Evolutionary conservation across 495 filamentous ascomycete species (phyloP).

Genomic region (Neurospora intermedia): DNA sequence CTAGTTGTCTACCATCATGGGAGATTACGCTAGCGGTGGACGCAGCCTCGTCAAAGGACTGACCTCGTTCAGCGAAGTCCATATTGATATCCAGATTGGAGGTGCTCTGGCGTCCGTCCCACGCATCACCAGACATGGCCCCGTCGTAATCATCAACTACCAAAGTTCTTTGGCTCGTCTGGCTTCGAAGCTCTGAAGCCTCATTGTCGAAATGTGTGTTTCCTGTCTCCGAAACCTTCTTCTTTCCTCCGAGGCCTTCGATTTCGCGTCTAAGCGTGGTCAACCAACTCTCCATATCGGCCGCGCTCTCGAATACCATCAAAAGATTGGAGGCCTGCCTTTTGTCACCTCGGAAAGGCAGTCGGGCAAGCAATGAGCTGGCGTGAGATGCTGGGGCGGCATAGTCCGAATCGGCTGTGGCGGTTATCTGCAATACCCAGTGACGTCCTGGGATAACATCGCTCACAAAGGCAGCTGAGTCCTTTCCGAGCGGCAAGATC

Average conservation of each 20-base stretch:
- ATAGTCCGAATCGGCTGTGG: slow-evolving; percentile 54
- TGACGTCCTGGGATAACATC: slow-evolving; percentile 88
- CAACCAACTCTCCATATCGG: slow-evolving; percentile 82
- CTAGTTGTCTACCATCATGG: slow-evolving; percentile 38
- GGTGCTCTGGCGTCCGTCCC: slow-evolving; percentile 14
- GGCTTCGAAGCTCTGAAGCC: slow-evolving; percentile 29
- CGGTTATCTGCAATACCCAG: slow-evolving; percentile 87
- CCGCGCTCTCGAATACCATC: slow-evolving; percentile 68
- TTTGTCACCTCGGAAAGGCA: slow-evolving; percentile 58
- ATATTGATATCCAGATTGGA: slow-evolving; percentile 11
- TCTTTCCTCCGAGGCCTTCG: slow-evolving; percentile 57
- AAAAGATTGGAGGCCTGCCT: slow-evolving; percentile 58
- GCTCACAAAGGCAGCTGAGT: slow-evolving; percentile 87
- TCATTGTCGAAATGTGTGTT: slow-evolving; percentile 29
- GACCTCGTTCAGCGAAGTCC: slow-evolving; percentile 16
- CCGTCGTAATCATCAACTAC: slow-evolving; percentile 36
- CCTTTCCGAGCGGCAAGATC: slow-evolving; percentile 67
- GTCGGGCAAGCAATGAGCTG: slow-evolving; percentile 57
- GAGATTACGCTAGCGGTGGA: slow-evolving; percentile 41
- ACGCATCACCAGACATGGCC: slow-evolving; percentile 10
- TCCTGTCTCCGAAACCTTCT: slow-evolving; percentile 49
- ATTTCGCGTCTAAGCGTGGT: slow-evolving; percentile 55
- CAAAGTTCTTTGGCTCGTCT: slow-evolving; percentile 39
- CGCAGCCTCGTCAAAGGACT: slow-evolving; percentile 26
- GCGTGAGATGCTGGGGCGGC: slow-evolving; percentile 37